A percentile compares a stretch with the other conserved stretches of the same genome.
These are phyloP conservation scores for Exophiala sp. DNA, from an alignment of 2,329 filamentous ascomycete genomes.

Conservation along the genomic window DNA sequence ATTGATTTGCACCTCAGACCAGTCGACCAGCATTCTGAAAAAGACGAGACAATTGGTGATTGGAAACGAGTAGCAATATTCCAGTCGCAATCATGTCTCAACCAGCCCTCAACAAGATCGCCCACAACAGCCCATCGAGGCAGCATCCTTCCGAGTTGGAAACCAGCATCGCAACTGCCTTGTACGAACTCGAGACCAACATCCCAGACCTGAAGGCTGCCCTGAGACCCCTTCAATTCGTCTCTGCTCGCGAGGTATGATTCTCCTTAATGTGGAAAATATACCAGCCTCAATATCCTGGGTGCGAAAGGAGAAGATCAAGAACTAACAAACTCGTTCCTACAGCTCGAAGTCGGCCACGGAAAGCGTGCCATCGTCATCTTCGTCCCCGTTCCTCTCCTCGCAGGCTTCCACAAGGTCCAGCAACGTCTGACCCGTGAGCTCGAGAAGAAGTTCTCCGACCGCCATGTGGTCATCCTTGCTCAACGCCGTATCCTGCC, in stretches of 20 bases:
- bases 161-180: constrained; percentile 92
- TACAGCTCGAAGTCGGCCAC: constrained; percentile 98
- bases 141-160: constrained; percentile 96
- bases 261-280: not conserved
- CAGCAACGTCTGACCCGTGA: constrained; percentile 99
- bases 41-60: constrained; percentile 18
- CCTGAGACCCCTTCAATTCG: constrained; percentile 96
- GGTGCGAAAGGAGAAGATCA: not conserved
- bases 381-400: constrained; percentile 99
- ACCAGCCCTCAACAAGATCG: constrained; percentile 89
- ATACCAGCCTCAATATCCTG: not conserved
- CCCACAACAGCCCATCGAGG: constrained; percentile 92
- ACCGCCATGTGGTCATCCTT: constrained; percentile 99
- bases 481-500: constrained; percentile 98
- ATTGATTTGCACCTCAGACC: too few relatives aligned
- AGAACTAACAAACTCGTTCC: constrained; percentile 32
- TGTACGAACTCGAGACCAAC: constrained; percentile 99
- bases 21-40: constrained; percentile 13
- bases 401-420: constrained; percentile 97
- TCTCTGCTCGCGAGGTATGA: constrained; percentile 94
- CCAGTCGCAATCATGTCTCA: constrained; percentile 57
- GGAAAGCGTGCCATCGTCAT: constrained; percentile 99
- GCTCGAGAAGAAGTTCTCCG: constrained; percentile 99
- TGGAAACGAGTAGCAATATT: constrained; percentile 10
- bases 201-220: constrained; percentile 95